Conservation (phyloP, 805 yeast species). For the Blastobotrys peoriensis region DNA sequence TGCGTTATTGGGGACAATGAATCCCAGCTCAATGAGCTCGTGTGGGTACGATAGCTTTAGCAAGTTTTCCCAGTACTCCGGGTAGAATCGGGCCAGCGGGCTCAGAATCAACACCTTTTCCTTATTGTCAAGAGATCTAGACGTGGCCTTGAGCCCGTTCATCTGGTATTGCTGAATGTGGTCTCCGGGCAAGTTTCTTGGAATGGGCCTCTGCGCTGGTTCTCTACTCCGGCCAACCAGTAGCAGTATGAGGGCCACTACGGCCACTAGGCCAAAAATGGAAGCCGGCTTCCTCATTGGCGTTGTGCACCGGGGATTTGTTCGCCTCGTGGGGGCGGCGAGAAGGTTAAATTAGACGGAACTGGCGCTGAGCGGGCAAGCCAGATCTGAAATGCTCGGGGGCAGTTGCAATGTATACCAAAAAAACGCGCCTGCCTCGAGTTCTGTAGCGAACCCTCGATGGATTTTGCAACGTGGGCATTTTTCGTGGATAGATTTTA, state of each 20-base stretch:
- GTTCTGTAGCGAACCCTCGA: too few species aligned
- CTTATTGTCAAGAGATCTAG: constrained; percentile 64
- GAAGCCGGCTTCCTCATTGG: not conserved
- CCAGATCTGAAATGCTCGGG: too few species aligned
- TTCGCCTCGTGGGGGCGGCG: too few species aligned
- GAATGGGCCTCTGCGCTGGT: constrained; percentile 9
- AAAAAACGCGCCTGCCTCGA: too few species aligned
- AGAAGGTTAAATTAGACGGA: too few species aligned
- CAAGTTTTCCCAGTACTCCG: constrained; percentile 83
- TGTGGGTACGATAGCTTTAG: constrained; percentile 74
- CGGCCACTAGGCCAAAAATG: not conserved
- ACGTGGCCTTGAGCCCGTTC: constrained; percentile 67
- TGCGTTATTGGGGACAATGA: constrained; percentile 75
- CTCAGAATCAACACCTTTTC: constrained; percentile 84
- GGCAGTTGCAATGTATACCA: too few species aligned
- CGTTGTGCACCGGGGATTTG: too few species aligned
- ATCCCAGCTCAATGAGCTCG: constrained; percentile 78
- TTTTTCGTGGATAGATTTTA: too few species aligned
- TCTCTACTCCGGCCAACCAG: not conserved
- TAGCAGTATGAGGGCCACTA: not conserved
- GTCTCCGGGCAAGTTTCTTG: constrained; percentile 14
- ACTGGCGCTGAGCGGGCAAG: too few species aligned
- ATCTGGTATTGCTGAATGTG: constrained; percentile 63
- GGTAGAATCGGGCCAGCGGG: constrained; percentile 83
- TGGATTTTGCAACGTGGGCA: too few species aligned